These are phyloP conservation scores for Mycena metata DNA, from an alignment of 768 basidiomycete genomes.

Conservation along the genomic window DNA sequence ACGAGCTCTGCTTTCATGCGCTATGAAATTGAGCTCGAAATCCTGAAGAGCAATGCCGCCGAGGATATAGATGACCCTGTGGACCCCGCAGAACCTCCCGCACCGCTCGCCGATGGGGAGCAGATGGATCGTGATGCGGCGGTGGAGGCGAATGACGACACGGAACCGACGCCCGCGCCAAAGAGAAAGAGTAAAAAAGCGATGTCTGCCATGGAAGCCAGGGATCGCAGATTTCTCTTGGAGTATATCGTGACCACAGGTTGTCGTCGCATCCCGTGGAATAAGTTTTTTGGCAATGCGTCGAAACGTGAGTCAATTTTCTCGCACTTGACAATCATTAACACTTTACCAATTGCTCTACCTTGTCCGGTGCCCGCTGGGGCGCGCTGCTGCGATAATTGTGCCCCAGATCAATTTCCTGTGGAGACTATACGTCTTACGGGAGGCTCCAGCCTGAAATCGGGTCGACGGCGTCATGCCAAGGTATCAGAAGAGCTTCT, in stretches of 20 bases:
- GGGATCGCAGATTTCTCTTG: constrained; percentile 9
- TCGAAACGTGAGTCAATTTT: constrained; percentile 3
- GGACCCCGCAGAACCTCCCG: not conserved
- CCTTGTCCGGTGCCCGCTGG: not conserved
- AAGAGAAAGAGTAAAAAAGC: constrained; percentile 11
- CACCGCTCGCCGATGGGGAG: not conserved
- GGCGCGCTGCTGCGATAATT: constrained; percentile 25
- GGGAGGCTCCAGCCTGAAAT: not conserved
- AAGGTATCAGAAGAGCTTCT: constrained; percentile 7
- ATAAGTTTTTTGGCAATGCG: constrained; percentile 20
- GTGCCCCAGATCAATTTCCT: constrained; percentile 14
- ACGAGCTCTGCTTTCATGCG: constrained; percentile 9
- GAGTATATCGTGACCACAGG: constrained; percentile 12
- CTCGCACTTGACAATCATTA: not conserved
- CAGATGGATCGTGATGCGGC: constrained; percentile 27
- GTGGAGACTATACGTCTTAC: constrained; percentile 3
- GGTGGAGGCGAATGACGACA: not conserved
- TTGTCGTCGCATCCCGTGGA: constrained; percentile 18
- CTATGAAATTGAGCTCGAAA: constrained; percentile 17
- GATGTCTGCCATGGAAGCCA: constrained; percentile 3
- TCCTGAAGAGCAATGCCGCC: constrained; percentile 1
- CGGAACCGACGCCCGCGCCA: not conserved
- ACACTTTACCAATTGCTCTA: not conserved
- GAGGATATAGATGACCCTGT: not conserved
- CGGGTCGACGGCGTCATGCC: not conserved